Evolutionary conservation across 441 rosid genomes (phyloP).

Genomic region (Biscutella laevigata): DNA sequence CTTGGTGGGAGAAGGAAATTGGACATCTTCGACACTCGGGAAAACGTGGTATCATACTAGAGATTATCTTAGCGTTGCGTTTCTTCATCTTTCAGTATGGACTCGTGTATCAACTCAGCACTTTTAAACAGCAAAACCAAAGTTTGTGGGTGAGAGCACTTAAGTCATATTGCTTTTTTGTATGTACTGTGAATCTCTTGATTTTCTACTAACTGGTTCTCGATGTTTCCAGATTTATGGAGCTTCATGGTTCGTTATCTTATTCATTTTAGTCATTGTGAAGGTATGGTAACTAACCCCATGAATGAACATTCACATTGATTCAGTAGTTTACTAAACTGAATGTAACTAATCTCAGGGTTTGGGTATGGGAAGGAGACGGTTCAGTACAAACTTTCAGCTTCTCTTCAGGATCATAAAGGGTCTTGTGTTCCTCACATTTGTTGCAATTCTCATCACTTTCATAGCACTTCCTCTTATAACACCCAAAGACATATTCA

Average conservation of each 20-base stretch:
- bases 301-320: neutral
- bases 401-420: conserved; percentile 88
- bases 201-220: neutral
- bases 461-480: conserved; percentile 74
- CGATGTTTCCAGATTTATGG: conserved; percentile 43
- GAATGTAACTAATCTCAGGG: no score
- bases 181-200: conserved; percentile 21
- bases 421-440: conserved; percentile 86
- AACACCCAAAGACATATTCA: conserved; percentile 75
- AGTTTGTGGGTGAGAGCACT: conserved; percentile 45
- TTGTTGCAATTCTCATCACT: conserved; percentile 64
- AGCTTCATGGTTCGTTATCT: conserved; percentile 54
- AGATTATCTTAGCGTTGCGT: conserved; percentile 72
- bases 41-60: conserved; percentile 80
- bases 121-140: conserved; percentile 35
- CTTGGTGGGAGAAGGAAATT: conserved; percentile 99
- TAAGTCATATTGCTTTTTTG: conserved; percentile 59
- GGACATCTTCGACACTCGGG: conserved; percentile 89
- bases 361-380: conserved; percentile 88
- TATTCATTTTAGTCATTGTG: conserved; percentile 45
- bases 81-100: conserved; percentile 96
- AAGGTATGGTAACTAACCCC: conserved; percentile 36
- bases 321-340: conserved; percentile 28
- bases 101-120: conserved; percentile 73
- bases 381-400: conserved; percentile 87